Evolutionary conservation across 2,329 filamentous ascomycete genomes (phyloP).

Genomic region (Penicillium sp.): DNA sequence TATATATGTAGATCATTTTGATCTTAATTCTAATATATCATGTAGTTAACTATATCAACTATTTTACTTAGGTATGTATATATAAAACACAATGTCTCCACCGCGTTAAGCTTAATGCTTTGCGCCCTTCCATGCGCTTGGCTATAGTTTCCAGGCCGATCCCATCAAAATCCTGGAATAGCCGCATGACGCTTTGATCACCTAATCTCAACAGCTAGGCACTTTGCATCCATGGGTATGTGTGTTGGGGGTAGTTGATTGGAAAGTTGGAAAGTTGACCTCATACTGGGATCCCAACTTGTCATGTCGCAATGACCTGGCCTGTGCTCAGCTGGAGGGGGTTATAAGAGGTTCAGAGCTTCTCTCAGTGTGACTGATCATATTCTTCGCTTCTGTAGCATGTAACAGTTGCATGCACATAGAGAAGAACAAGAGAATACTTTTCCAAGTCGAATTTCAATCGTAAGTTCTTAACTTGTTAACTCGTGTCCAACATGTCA

Average conservation of each 20-base stretch:
- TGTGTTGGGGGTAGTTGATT: neutral
- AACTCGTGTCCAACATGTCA: neutral
- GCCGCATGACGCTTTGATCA: slow-evolving; percentile 7
- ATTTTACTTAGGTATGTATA: neutral
- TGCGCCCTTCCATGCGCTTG: neutral
- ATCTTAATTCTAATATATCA: neutral
- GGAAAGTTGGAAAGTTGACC: neutral
- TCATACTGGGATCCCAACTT: neutral
- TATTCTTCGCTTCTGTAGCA: neutral
- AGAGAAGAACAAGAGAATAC: neutral
- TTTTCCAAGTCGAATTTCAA: neutral
- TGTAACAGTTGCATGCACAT: neutral
- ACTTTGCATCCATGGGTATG: slow-evolving; percentile 1
- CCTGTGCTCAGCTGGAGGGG: neutral
- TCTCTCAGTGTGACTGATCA: neutral
- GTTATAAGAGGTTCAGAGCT: neutral
- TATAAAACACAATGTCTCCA: neutral
- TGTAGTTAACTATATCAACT: neutral
- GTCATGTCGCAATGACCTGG: neutral
- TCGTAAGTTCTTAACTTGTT: neutral
- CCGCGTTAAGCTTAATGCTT: slow-evolving; percentile 3
- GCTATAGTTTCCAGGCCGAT: slow-evolving; percentile 1
- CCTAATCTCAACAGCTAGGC: neutral
- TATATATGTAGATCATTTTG: neutral
- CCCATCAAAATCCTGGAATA: neutral